These are phyloP conservation scores for Phytophthora litchii DNA, from an alignment of 352 stramenopile species.

Conservation along the genomic window DNA sequence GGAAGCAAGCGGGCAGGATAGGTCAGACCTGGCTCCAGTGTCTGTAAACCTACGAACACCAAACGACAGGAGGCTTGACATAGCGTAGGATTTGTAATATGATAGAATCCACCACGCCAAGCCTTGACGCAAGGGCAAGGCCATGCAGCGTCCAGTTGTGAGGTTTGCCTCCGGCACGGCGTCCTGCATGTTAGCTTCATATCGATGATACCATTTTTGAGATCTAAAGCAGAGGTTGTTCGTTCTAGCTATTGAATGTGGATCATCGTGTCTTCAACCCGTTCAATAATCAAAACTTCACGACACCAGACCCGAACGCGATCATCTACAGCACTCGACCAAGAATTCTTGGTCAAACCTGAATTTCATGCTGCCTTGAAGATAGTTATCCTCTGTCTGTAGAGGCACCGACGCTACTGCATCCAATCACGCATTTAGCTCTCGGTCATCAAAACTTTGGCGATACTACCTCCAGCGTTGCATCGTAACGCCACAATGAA, in stretches of 20 bases:
- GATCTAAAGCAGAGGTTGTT: not conserved
- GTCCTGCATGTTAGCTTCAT: not conserved
- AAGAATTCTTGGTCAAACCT: not conserved
- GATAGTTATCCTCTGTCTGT: not conserved
- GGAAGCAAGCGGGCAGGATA: conserved; percentile 12
- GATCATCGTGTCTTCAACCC: not conserved
- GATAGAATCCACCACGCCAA: conserved; percentile 7
- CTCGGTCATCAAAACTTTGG: conserved; percentile 1
- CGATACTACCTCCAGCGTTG: conserved; percentile 4
- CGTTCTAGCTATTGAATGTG: no score
- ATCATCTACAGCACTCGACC: not conserved
- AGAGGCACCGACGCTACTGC: not conserved
- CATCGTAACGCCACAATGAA: conserved; percentile 19
- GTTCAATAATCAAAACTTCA: not conserved
- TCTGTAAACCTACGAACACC: conserved; percentile 22
- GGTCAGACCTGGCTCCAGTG: conserved; percentile 1
- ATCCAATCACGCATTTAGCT: not conserved
- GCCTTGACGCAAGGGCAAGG: not conserved
- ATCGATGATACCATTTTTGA: not conserved
- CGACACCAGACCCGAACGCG: not conserved
- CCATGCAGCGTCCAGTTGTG: conserved; percentile 27
- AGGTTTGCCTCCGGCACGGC: not conserved
- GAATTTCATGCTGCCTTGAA: no score
- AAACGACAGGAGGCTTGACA: conserved; percentile 14
- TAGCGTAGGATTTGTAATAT: conserved; percentile 18